phyloP scores from a whole-genome alignment of 2,329 filamentous ascomycete genomes.

The Cryphonectria parasitica region DNA sequence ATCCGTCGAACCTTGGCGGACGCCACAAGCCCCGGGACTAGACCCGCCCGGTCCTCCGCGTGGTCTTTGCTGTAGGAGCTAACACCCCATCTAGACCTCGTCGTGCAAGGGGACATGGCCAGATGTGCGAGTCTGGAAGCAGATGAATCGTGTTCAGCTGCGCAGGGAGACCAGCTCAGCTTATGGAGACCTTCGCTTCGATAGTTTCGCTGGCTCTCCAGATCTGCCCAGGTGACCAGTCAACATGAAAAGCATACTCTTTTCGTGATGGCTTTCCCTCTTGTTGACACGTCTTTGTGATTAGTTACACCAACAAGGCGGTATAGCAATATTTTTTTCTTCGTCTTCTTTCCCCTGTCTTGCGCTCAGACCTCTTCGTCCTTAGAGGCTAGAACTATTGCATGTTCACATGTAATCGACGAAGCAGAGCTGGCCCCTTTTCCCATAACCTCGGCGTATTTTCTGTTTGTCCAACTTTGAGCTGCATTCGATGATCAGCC shows the following conservation, averaged over 20 bases:
- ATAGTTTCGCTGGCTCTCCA: neutral
- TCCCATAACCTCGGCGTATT: neutral
- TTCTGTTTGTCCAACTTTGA: neutral
- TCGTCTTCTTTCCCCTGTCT: neutral
- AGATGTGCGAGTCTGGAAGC: neutral
- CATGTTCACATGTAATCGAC: neutral
- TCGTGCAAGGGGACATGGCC: neutral
- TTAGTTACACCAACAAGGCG: neutral
- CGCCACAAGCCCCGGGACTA: no score
- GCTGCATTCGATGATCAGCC: no score
- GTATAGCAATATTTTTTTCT: neutral
- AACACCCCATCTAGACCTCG: neutral
- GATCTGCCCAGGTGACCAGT: neutral
- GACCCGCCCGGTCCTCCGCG: neutral
- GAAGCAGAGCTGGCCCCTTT: neutral
- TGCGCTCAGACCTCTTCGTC: neutral
- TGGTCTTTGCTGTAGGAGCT: neutral
- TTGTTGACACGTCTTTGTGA: neutral
- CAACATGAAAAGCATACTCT: neutral
- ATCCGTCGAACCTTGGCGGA: no score
- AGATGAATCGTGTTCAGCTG: neutral
- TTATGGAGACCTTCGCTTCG: neutral
- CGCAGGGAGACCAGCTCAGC: constrained; percentile 1
- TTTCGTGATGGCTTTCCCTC: neutral
- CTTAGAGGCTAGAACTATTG: neutral